These are phyloP conservation scores for Fusarium buharicum DNA, from an alignment of 2,329 filamentous ascomycete species.

Conservation along the genomic window DNA sequence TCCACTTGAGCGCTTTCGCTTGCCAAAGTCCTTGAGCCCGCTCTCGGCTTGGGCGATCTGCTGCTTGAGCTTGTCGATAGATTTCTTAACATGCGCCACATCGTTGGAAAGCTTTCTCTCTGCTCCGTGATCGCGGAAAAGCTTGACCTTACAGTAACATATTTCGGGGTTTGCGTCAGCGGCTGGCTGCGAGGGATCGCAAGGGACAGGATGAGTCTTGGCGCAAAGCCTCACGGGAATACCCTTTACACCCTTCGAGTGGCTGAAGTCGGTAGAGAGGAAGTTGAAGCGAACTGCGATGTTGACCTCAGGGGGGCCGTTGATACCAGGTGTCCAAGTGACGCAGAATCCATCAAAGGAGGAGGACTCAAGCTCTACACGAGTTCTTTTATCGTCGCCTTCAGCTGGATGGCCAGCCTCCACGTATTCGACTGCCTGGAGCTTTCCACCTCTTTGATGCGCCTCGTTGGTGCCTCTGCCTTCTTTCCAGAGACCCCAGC, in stretches of 20 bases:
- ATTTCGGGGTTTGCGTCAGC: constrained; percentile 70
- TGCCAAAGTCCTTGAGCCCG: constrained; percentile 73
- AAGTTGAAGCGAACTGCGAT: constrained; percentile 98
- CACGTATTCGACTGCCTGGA: constrained; percentile 95
- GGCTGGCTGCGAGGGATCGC: constrained; percentile 60
- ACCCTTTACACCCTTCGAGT: constrained; percentile 98
- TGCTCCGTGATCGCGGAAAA: constrained; percentile 95
- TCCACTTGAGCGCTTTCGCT: constrained; percentile 68
- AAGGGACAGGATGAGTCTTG: constrained; percentile 78
- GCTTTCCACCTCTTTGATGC: constrained; percentile 88
- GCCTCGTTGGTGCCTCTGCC: constrained; percentile 95
- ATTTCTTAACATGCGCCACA: constrained; percentile 93
- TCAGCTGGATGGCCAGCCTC: constrained; percentile 70
- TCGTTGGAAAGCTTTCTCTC: constrained; percentile 96
- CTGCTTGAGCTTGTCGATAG: constrained; percentile 94
- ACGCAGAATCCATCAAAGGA: constrained; percentile 97
- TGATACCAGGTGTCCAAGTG: constrained; percentile 80
- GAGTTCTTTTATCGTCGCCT: constrained; percentile 72
- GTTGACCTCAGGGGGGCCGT: constrained; percentile 78
- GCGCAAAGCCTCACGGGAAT: constrained; percentile 93
- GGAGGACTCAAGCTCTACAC: constrained; percentile 76
- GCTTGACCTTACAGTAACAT: constrained; percentile 95
- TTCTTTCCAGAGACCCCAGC: constrained; percentile 95
- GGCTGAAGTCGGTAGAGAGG: constrained; percentile 96
- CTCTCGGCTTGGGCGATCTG: constrained; percentile 84